These are phyloP conservation scores for Sequoia sempervirens DNA, from an alignment of 75 land plant genomes.

Conservation along the genomic window DNA sequence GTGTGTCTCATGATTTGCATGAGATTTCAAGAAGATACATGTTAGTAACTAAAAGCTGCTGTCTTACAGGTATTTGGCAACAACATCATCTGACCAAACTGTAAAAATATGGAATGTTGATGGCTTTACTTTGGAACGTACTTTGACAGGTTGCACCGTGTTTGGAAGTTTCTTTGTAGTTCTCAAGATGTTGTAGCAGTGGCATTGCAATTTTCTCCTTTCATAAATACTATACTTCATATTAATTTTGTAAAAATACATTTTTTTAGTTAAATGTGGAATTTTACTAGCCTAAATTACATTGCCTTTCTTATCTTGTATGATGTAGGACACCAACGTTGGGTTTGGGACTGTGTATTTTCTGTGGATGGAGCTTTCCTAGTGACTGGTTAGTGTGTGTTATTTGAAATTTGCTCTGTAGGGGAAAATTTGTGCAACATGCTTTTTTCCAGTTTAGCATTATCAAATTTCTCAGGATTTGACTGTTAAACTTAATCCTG, in stretches of 20 bases:
- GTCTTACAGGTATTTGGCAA: conserved; percentile 79
- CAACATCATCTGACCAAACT: conserved; percentile 89
- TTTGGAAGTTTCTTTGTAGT: not conserved
- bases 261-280: not conserved
- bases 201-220: not conserved
- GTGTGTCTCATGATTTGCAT: not conserved
- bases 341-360: conserved; percentile 99
- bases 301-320: not conserved
- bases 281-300: not conserved
- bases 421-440: not conserved
- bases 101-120: conserved; percentile 98
- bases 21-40: not conserved
- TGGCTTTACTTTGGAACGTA: conserved; percentile 81
- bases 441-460: not conserved
- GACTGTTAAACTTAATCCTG: not conserved
- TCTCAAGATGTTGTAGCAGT: not conserved
- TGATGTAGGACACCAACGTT: conserved; percentile 75
- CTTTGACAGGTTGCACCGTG: conserved; percentile 51
- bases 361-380: conserved; percentile 99
- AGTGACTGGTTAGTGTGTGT: conserved; percentile 65
- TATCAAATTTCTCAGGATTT: not conserved
- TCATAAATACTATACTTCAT: not conserved
- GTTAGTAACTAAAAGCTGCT: not conserved
- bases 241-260: not conserved
- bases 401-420: not conserved